A percentile compares a stretch with the other conserved stretches of the same genome.
Evolutionary conservation across 1,284 basidiomycete genomes (phyloP).

Genomic region (Tilletia caries): DNA sequence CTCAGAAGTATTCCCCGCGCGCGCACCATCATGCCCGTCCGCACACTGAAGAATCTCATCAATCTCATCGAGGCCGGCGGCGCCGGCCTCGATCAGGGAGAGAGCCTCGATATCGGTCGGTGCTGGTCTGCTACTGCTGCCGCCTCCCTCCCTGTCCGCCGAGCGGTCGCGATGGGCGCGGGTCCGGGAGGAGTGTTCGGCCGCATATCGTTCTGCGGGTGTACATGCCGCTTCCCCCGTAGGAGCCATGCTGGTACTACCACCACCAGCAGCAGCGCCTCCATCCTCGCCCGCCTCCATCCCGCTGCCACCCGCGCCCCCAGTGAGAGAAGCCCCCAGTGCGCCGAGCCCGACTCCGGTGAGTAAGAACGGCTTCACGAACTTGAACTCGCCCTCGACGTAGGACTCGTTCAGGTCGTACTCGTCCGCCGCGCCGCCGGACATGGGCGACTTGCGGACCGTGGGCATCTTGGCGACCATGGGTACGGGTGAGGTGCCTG

Average conservation of each 20-base stretch:
- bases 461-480: constrained; percentile 5
- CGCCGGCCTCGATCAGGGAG: too few relatives aligned
- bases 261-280: not conserved
- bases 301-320: too few relatives aligned
- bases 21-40: not conserved
- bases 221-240: not conserved
- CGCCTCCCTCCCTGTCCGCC: too few relatives aligned
- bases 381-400: constrained; percentile 11
- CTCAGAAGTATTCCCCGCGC: not conserved
- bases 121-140: too few relatives aligned
- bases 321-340: not conserved
- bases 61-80: not conserved
- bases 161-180: too few relatives aligned
- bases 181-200: not conserved
- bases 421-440: not conserved
- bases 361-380: not conserved
- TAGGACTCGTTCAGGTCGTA: not conserved
- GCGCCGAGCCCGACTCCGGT: not conserved
- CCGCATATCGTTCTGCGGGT: constrained; percentile 8
- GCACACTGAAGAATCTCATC: not conserved
- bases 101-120: not conserved
- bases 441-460: constrained; percentile 9
- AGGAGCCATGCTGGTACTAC: too few relatives aligned
- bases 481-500: not conserved
- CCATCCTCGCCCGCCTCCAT: too few relatives aligned